Evolutionary conservation across 495 filamentous ascomycete species (phyloP).

Genomic region (Schizothecium vesticola): DNA sequence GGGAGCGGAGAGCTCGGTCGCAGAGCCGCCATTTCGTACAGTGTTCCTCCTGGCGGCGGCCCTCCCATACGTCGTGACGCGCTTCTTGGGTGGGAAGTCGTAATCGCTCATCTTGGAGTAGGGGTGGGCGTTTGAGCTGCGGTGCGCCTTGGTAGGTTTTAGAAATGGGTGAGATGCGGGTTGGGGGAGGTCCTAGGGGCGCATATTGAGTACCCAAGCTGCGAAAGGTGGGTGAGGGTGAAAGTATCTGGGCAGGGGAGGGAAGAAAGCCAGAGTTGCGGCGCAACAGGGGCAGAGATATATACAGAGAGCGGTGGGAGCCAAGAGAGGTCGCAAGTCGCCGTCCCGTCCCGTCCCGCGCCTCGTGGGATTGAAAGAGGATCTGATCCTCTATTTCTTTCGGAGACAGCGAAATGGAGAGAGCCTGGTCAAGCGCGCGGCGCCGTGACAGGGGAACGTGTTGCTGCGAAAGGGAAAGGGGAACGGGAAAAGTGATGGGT

Average conservation of each 20-base stretch:
- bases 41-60: slow-evolving; percentile 27
- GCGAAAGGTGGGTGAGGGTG: too few species aligned
- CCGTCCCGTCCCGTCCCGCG: too few species aligned
- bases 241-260: too few species aligned
- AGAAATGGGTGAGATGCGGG: background rate
- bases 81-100: slow-evolving; percentile 33
- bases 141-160: background rate
- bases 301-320: too few species aligned
- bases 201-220: background rate
- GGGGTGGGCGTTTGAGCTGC: background rate
- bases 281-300: too few species aligned
- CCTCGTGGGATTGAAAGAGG: too few species aligned
- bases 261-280: too few species aligned
- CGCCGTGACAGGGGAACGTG: background rate
- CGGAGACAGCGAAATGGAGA: background rate
- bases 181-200: background rate
- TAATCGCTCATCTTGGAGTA: slow-evolving; percentile 33
- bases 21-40: slow-evolving; percentile 11
- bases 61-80: slow-evolving; percentile 39
- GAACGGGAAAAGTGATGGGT: background rate
- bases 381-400: background rate
- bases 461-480: background rate
- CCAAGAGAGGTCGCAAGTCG: too few species aligned
- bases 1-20: slow-evolving; percentile 7
- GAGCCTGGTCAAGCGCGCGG: too few species aligned